A percentile compares a stretch with the other conserved stretches of the same genome.
Conservation (phyloP, 2,329 filamentous ascomycete genomes). For the Curvularia sp. region DNA sequence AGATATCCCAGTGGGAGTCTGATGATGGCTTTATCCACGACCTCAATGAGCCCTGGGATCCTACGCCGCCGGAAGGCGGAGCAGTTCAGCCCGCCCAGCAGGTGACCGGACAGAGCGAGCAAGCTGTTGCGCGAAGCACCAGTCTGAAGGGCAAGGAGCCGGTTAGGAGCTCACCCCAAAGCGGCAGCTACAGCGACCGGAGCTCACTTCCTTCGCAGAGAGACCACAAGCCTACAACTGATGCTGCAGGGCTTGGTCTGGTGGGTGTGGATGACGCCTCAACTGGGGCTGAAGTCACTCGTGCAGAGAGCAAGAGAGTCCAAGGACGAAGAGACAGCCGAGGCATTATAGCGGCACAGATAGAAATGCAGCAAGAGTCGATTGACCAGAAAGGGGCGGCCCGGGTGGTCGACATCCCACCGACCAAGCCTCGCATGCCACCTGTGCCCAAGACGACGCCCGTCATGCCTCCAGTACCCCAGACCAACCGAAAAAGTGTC, state of each 20-base stretch:
- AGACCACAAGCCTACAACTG: constrained; percentile 35
- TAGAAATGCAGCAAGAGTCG: constrained; percentile 51
- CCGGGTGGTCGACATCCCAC: constrained; percentile 44
- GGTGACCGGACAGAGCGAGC: constrained; percentile 34
- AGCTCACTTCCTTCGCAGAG: constrained; percentile 28
- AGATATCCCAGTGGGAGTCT: constrained; percentile 38
- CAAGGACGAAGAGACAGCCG: constrained; percentile 42
- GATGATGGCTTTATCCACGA: constrained; percentile 42
- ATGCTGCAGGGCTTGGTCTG: constrained; percentile 42
- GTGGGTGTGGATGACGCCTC: constrained; percentile 42
- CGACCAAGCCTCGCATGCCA: constrained; percentile 29
- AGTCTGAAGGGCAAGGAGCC: constrained; percentile 47
- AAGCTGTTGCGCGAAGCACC: constrained; percentile 30
- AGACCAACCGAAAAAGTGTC: constrained; percentile 51
- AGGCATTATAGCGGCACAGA: constrained; percentile 46
- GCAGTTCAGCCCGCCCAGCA: constrained; percentile 29
- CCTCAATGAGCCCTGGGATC: constrained; percentile 48
- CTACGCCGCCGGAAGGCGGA: constrained; percentile 29
- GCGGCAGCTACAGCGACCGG: constrained; percentile 45
- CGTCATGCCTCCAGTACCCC: constrained; percentile 35
- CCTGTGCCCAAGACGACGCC: constrained; percentile 26
- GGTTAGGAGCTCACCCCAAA: constrained; percentile 32
- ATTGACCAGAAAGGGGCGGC: constrained; percentile 45
- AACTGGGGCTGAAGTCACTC: constrained; percentile 38
- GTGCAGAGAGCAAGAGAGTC: constrained; percentile 45